phyloP scores from a whole-genome alignment of 2,329 filamentous ascomycete species.

The Chrysoporthe cubensis region DNA sequence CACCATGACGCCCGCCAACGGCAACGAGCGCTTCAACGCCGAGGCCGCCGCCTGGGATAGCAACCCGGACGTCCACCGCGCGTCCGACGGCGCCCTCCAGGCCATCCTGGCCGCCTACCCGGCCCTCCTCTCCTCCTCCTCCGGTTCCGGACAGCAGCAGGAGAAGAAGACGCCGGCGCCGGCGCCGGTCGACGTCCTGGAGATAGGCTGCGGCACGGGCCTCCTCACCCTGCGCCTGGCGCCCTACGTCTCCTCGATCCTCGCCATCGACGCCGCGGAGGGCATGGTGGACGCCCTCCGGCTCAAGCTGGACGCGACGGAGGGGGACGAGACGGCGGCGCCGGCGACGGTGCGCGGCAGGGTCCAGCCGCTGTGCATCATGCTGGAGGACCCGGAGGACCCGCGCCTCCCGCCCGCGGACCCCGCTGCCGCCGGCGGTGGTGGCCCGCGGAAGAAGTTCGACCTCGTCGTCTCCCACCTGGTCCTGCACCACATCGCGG shows the following conservation, averaged over 20 bases:
- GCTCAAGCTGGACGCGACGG: constrained; percentile 42
- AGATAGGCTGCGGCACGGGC: constrained; percentile 62
- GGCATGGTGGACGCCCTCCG: constrained; percentile 59
- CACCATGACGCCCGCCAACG: background rate
- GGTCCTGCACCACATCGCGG: constrained; percentile 59
- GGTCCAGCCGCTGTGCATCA: constrained; percentile 49
- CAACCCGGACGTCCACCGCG: constrained; percentile 53
- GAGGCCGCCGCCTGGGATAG: constrained; percentile 59
- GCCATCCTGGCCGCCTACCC: constrained; percentile 44
- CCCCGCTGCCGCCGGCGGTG: constrained; percentile 33
- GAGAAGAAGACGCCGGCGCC: too few relatives aligned
- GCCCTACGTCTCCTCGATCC: constrained; percentile 50
- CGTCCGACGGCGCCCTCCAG: constrained; percentile 47
- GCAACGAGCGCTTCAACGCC: constrained; percentile 55
- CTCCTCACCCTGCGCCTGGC: constrained; percentile 55
- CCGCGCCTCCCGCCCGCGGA: constrained; percentile 43
- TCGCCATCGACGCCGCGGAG: constrained; percentile 56
- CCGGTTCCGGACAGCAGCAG: constrained; percentile 1
- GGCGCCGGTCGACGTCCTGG: constrained; percentile 49
- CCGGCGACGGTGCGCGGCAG: background rate
- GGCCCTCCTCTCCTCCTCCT: constrained; percentile 16
- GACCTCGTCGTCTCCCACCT: constrained; percentile 58
- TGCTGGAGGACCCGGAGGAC: constrained; percentile 55
- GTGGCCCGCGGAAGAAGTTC: constrained; percentile 42
- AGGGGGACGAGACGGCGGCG: background rate